These are phyloP conservation scores for Metschnikowia orientalis DNA, from an alignment of 805 yeast species.

Conservation along the genomic window DNA sequence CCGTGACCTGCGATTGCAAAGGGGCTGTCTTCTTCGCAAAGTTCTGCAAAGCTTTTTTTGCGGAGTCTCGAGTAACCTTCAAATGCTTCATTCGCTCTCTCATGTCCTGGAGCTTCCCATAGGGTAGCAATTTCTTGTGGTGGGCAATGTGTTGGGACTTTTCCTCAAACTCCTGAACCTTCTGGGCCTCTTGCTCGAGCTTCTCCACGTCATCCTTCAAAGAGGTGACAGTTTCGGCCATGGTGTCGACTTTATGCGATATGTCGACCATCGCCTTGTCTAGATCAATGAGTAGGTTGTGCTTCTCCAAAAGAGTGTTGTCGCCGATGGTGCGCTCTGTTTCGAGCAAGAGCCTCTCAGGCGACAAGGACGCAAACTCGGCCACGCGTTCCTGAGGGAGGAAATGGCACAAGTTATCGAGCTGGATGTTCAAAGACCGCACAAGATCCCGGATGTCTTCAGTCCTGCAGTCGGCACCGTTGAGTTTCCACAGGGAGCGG, in stretches of 20 bases:
- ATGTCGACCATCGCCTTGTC: slow-evolving; percentile 39
- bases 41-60: slow-evolving; percentile 27
- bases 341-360: slow-evolving; percentile 68
- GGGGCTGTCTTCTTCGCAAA: slow-evolving; percentile 25
- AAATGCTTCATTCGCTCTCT: slow-evolving; percentile 29
- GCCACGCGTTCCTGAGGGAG: slow-evolving; percentile 94
- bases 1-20: slow-evolving; percentile 12
- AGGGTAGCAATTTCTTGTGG: slow-evolving; percentile 40
- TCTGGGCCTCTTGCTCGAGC: slow-evolving; percentile 43
- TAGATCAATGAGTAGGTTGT: slow-evolving; percentile 50
- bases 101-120: slow-evolving; percentile 37
- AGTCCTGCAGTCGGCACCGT: slow-evolving; percentile 41
- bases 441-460: slow-evolving; percentile 42
- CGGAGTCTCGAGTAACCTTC: slow-evolving; percentile 33
- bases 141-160: slow-evolving; percentile 36
- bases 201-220: slow-evolving; percentile 35
- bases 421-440: slow-evolving; percentile 62
- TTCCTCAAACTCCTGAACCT: slow-evolving; percentile 43
- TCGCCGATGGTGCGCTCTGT: slow-evolving; percentile 77
- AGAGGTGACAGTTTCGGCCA: slow-evolving; percentile 26
- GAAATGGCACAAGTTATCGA: slow-evolving; percentile 90
- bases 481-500: slow-evolving; percentile 51
- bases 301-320: slow-evolving; percentile 51
- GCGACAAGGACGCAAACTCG: slow-evolving; percentile 77
- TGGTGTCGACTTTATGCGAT: slow-evolving; percentile 22